These are phyloP conservation scores for Cucumis cinereus DNA, from an alignment of 306 rosid genomes.

Conservation along the genomic window DNA sequence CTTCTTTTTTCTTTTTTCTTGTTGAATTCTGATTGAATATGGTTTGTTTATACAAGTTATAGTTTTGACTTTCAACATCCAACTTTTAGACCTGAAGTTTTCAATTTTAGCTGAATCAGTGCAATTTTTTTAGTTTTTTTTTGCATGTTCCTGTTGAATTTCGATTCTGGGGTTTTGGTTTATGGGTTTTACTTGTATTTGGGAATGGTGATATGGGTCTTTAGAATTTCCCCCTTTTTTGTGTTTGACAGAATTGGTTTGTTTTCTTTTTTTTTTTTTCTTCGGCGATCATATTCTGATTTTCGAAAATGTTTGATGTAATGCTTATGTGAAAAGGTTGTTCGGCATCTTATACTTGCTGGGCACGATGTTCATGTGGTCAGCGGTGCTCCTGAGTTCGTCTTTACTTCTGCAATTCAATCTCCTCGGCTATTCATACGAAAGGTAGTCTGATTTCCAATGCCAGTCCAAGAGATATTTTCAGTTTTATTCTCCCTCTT, in stretches of 20 bases:
- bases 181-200: not conserved
- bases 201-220: not conserved
- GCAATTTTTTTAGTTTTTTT: not conserved
- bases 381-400: constrained; percentile 94
- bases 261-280: not conserved
- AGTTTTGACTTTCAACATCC: not conserved
- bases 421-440: constrained; percentile 89
- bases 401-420: constrained; percentile 71
- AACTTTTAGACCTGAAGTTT: too few relatives aligned
- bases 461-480: not conserved
- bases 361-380: constrained; percentile 98
- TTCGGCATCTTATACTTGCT: constrained; percentile 67
- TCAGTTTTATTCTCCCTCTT: not conserved
- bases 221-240: not conserved
- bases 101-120: not conserved
- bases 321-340: constrained; percentile 37
- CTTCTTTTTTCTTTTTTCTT: not conserved
- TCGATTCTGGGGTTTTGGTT: not conserved
- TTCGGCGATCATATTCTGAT: not conserved
- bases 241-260: not conserved
- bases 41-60: not conserved
- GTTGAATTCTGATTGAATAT: not conserved
- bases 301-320: not conserved
- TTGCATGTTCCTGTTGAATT: not conserved
- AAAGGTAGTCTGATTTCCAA: constrained; percentile 31